phyloP scores from a whole-genome alignment of 2,329 filamentous ascomycete species.

The Aspergillus ochraceoroseus region DNA sequence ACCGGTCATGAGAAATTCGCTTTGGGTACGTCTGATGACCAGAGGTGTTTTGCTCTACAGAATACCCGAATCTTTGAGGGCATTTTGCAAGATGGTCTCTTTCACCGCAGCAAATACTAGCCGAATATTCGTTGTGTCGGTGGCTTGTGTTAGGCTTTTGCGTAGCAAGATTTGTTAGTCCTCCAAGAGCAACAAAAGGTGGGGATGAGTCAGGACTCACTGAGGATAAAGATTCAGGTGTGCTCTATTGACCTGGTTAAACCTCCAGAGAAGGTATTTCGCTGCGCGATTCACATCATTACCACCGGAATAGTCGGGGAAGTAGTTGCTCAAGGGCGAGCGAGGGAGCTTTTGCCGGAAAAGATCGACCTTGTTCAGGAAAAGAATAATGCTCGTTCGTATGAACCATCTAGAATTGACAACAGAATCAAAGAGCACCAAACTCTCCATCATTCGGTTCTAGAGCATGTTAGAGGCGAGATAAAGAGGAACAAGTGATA shows the following conservation, averaged over 20 bases:
- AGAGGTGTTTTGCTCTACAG: conserved; percentile 50
- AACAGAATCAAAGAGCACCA: conserved; percentile 94
- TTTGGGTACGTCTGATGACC: too few relatives aligned
- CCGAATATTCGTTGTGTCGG: conserved; percentile 96
- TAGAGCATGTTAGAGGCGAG: too few relatives aligned
- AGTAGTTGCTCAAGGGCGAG: conserved; percentile 89
- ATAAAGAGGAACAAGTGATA: conserved; percentile 11
- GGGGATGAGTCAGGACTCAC: conserved; percentile 53
- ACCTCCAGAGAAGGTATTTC: conserved; percentile 96
- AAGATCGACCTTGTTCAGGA: conserved; percentile 97
- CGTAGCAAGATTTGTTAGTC: conserved; percentile 23
- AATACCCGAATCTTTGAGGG: conserved; percentile 95
- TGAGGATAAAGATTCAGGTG: conserved; percentile 97
- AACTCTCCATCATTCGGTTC: conserved; percentile 99
- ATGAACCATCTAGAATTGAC: conserved; percentile 99
- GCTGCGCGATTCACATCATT: conserved; percentile 97
- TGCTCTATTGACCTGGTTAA: conserved; percentile 95
- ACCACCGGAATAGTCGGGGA: conserved; percentile 94
- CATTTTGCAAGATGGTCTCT: conserved; percentile 97
- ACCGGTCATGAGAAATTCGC: too few relatives aligned
- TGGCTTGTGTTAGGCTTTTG: conserved; percentile 87
- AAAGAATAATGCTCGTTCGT: conserved; percentile 96
- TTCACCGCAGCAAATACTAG: conserved; percentile 97
- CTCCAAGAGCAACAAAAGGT: too few relatives aligned
- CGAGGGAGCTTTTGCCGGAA: conserved; percentile 91